Base-by-base conservation (phyloP, 768 basidiomycete genomes). In the Russula griseocarnosa region DNA sequence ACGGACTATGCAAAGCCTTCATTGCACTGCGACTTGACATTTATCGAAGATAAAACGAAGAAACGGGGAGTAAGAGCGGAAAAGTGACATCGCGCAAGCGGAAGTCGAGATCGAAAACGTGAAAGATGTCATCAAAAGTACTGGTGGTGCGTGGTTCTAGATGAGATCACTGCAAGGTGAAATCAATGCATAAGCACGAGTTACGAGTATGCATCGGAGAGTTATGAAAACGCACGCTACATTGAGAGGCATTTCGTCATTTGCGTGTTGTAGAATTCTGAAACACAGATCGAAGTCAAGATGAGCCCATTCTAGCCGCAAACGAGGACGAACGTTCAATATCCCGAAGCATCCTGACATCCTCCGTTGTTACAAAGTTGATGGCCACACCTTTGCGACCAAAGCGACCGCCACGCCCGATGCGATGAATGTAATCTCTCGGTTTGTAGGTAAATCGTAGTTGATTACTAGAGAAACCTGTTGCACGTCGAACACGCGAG, bases 401-500 rank as follows among this genome's bases (percentile, higher is more conserved):
- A 76, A 97, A 98, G 73, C 96, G 92, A 67, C 96, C 96, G 63
- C 91, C 91, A 76, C 96, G 90, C 73, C 97, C 97, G 70, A 98
- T 96, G 73, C 96, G 87, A 80, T 98, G 94, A 68, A 98, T 92
- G 79, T 98, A 98, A 81, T 95, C 79, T 98, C 97, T 69, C 95
- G 86, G 80, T 93, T 94, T 69, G 87, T 89, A 60, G 91, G 93
- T 56, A 94, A 80, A 75, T 94, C 93, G 72, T 93, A 95, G 80
- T 95, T 95, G 81, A 95, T 94, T 73, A 95, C 93, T 51, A 96
- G 83, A 47, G 93, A 94, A 51, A 97, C 94, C 73, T 97, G 94
- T 76, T 96, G 97, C 55, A 99, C 97, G 71, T 99, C 97, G 75
- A 99, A 94, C 66, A 96, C 97, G 71, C 97, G 93, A 64, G 97